A percentile compares a stretch with the other conserved stretches of the same genome.
Conservation (phyloP, 768 basidiomycete genomes). For the Kwoniella dejecticola region DNA sequence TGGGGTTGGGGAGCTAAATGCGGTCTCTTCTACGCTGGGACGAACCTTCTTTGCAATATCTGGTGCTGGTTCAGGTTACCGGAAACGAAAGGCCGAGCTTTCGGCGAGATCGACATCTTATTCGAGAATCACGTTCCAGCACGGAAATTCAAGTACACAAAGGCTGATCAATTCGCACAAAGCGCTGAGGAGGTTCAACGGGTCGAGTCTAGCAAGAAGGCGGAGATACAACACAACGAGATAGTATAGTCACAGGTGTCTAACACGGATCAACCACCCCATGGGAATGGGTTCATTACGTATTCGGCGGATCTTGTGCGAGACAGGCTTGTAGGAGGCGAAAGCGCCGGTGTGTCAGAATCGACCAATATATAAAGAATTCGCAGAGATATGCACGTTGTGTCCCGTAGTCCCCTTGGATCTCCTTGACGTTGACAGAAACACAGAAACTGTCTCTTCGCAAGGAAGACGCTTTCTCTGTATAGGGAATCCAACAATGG, state of each 20-base stretch:
- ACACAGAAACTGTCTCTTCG: too few relatives aligned
- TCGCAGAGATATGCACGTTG: too few relatives aligned
- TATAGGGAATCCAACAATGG: too few relatives aligned
- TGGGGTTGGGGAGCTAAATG: conserved; percentile 33
- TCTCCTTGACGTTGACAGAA: too few relatives aligned
- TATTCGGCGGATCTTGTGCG: too few relatives aligned
- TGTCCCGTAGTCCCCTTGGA: too few relatives aligned
- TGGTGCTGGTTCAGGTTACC: conserved; percentile 40
- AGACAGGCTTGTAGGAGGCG: too few relatives aligned
- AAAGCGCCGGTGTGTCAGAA: too few relatives aligned
- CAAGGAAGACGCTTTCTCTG: too few relatives aligned
- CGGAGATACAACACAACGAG: background rate
- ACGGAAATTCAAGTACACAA: conserved; percentile 43
- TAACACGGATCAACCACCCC: too few relatives aligned
- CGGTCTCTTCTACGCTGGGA: conserved; percentile 32
- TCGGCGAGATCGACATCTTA: conserved; percentile 44
- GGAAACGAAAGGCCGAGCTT: conserved; percentile 32
- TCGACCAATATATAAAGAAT: too few relatives aligned
- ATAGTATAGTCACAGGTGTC: background rate
- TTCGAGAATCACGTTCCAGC: conserved; percentile 48
- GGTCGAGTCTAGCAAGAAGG: background rate
- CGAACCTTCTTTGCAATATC: conserved; percentile 25
- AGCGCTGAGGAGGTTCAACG: background rate
- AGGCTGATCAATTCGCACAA: conserved; percentile 20
- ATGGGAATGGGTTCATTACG: too few relatives aligned